Conservation (phyloP, 1,139 yeast genomes). For the Yamadazyma sp. region DNA sequence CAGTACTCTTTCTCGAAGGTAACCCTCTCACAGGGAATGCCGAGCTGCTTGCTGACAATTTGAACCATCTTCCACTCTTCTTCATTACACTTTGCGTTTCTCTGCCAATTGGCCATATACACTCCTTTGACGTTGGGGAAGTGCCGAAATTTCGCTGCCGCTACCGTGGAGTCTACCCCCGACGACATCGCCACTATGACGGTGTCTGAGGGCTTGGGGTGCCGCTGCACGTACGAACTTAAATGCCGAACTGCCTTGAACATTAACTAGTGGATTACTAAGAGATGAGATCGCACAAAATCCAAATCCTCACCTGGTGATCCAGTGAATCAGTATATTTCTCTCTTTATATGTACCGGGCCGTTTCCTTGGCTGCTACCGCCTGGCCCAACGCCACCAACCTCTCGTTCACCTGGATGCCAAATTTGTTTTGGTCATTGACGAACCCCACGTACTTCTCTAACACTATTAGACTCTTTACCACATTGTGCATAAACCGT, state of each 20-base stretch:
- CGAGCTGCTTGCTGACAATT: conserved; percentile 56
- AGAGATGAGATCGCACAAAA: neutral
- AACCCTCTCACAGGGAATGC: conserved; percentile 71
- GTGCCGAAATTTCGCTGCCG: conserved; percentile 66
- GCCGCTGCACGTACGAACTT: conserved; percentile 29
- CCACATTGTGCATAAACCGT: conserved; percentile 8
- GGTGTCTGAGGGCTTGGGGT: conserved; percentile 54
- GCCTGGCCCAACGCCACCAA: neutral
- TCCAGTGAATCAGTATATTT: too few relatives aligned
- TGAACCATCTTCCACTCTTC: conserved; percentile 87
- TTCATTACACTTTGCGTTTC: conserved; percentile 72
- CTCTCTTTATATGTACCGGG: too few relatives aligned
- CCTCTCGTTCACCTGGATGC: neutral
- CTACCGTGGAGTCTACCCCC: conserved; percentile 93
- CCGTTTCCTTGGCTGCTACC: neutral
- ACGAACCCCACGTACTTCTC: conserved; percentile 11
- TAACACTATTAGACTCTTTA: conserved; percentile 10
- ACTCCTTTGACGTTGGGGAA: conserved; percentile 68
- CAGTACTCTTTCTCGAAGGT: conserved; percentile 91
- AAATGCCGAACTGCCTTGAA: conserved; percentile 2
- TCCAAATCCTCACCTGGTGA: too few relatives aligned
- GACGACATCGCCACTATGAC: conserved; percentile 91
- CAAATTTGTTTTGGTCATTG: conserved; percentile 13
- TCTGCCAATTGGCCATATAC: conserved; percentile 92
- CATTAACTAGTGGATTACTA: conserved; percentile 1